Evolutionary conservation across 164 flowering plant species (phyloP).

Genomic region (Amborella trichopoda): DNA sequence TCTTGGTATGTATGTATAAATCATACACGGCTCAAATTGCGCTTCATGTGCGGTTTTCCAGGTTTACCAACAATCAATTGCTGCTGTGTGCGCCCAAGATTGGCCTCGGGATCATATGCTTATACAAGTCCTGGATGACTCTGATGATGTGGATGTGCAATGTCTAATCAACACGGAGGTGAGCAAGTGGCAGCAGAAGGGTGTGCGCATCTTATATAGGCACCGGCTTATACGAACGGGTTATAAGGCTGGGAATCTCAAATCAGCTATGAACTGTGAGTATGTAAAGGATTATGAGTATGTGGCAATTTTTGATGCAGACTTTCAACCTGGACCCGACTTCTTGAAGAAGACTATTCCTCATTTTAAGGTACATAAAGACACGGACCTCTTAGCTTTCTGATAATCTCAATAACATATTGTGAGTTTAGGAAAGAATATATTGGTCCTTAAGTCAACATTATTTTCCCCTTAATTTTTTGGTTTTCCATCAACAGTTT

Average conservation of each 20-base stretch:
- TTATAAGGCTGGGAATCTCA: constrained; percentile 94
- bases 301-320: constrained; percentile 97
- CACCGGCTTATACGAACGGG: constrained; percentile 91
- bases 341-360: constrained; percentile 92
- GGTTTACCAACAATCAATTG: constrained; percentile 95
- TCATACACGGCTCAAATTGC: no score
- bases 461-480: no score
- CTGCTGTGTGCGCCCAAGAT: constrained; percentile 74
- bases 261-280: constrained; percentile 92
- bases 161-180: constrained; percentile 80
- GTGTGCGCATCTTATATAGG: constrained; percentile 69
- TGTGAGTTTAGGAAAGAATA: no score
- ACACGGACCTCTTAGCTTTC: no score
- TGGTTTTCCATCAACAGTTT: no score
- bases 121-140: constrained; percentile 85
- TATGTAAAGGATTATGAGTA: constrained; percentile 93
- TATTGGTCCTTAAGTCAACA: no score
- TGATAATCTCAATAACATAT: no score
- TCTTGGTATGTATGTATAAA: no score
- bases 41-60: no score
- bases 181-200: constrained; percentile 86
- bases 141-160: constrained; percentile 74
- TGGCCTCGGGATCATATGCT: constrained; percentile 97
- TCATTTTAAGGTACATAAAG: constrained; percentile 89
- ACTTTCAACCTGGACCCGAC: constrained; percentile 91